Evolutionary conservation across 2,329 filamentous ascomycete species (phyloP), one percentile per base, ranked within the genome.

Genomic region (Zymoseptoria tritici): DNA sequence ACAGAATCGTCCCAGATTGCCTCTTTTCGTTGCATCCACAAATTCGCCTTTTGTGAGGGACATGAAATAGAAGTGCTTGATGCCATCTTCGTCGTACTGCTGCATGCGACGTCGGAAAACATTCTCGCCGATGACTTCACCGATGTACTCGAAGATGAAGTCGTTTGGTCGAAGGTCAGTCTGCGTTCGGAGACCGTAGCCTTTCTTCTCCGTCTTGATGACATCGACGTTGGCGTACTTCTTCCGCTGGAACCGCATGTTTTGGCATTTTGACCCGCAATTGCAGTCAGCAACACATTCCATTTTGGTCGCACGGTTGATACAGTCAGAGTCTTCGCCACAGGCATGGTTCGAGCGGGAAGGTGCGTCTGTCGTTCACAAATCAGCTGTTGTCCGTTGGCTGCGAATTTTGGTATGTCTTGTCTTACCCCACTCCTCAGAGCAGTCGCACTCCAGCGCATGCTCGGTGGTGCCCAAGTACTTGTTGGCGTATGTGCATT

Each of bases 61-160:
- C 94, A 99, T 99, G 79, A 99, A 99, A 77, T 99, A 99, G 75
- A 99, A 99, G 76, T 99, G 94, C 75, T 95, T 96, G 81, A 99
- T 97, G 62, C 92, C 92, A 74, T 97, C 91, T 54, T 94, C 84
- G 72, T 97, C 91, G 75, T 99, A 99, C 70, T 95, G 89, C 49
- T 91, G 79, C 86, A 95, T 97, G 62, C 94, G 90, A 60, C 86
- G 85, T 58, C 91, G 89, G 72, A 97, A 97, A 9, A 88, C 88
- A 29, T 85, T 83, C 76, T 99, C 93, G 69, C 95, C 93, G 73
- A 99, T 97, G 68, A 97, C 94, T 76, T 99, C 94, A 68, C 94
- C 94, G 68, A 99, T 93, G 75, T 99, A 99, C 77, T 99, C 94
- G 73, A 91, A 97, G 68, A 99, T 91, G 73, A 99, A 96, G 72